A percentile compares a stretch with the other conserved stretches of the same genome.
Evolutionary conservation across 2,329 filamentous ascomycete genomes (phyloP).

Genomic region (Didymella segeticola): DNA sequence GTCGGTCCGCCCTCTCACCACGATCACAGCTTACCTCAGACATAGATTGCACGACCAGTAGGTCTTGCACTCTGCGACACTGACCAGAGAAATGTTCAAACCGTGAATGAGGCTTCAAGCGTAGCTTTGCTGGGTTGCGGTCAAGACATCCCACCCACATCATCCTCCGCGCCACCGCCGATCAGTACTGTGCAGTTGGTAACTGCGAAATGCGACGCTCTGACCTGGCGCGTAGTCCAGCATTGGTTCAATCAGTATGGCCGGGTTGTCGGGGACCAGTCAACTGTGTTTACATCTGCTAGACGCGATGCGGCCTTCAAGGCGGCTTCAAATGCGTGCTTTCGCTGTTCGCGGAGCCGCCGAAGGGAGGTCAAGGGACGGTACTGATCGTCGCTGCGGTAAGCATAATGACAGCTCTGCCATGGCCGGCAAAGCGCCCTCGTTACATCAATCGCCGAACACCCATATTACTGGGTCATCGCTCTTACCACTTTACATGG

Average conservation of each 20-base stretch:
- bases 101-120: not conserved
- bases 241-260: not conserved
- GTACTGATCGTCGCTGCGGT: slow-evolving; percentile 24
- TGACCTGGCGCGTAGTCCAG: not conserved
- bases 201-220: not conserved
- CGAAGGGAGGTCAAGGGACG: not conserved
- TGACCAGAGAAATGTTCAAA: not conserved
- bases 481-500: not conserved
- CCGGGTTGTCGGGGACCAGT: not conserved
- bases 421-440: slow-evolving; percentile 22
- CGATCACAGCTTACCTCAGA: slow-evolving; percentile 9
- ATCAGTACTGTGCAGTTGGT: not conserved
- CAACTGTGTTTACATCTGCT: not conserved
- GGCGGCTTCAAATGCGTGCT: not conserved
- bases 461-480: slow-evolving; percentile 7
- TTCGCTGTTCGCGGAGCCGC: slow-evolving; percentile 9
- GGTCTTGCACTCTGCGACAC: not conserved
- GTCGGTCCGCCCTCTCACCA: not conserved
- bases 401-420: slow-evolving; percentile 26
- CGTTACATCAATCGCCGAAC: slow-evolving; percentile 11
- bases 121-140: slow-evolving; percentile 8
- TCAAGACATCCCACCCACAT: slow-evolving; percentile 9
- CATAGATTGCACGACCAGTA: not conserved
- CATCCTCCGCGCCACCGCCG: slow-evolving; percentile 7
- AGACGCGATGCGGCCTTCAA: slow-evolving; percentile 1